A percentile compares a stretch with the other conserved stretches of the same genome.
Conservation (phyloP, 805 yeast genomes). For the Suhomyces emberorum region DNA sequence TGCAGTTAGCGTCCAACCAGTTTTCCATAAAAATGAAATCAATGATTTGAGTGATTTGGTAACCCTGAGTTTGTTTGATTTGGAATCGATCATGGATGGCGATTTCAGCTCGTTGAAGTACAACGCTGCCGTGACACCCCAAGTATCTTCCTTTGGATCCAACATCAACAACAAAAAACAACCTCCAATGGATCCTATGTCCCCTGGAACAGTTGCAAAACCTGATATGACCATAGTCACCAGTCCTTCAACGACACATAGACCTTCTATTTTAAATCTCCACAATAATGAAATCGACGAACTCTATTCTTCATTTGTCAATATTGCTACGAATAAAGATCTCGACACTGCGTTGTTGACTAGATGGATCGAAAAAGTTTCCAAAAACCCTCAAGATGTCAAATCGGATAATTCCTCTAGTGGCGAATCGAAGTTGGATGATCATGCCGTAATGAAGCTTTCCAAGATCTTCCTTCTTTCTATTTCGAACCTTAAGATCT, state of each 20-base stretch:
- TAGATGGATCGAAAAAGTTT: slow-evolving; percentile 40
- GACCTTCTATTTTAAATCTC: slow-evolving; percentile 9
- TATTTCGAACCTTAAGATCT: slow-evolving; percentile 59
- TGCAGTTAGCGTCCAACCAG: slow-evolving; percentile 95
- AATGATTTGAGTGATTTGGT: slow-evolving; percentile 78
- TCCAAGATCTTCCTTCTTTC: slow-evolving; percentile 74
- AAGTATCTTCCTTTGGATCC: neutral
- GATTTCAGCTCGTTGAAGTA: slow-evolving; percentile 34
- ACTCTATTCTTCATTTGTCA: slow-evolving; percentile 65
- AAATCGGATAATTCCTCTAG: neutral
- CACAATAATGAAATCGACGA: slow-evolving; percentile 59
- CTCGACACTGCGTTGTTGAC: slow-evolving; percentile 34
- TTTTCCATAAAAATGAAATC: slow-evolving; percentile 85
- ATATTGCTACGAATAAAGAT: slow-evolving; percentile 44
- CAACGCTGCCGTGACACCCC: neutral
- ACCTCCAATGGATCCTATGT: slow-evolving; percentile 1
- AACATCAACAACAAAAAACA: neutral
- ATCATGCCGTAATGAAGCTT: slow-evolving; percentile 29
- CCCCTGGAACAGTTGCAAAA: neutral
- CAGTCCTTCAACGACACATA: neutral
- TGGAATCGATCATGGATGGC: slow-evolving; percentile 57
- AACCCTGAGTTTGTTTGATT: slow-evolving; percentile 63
- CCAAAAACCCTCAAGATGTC: slow-evolving; percentile 6
- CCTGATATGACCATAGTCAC: neutral
- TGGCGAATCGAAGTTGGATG: slow-evolving; percentile 9